Evolutionary conservation across 108 stramenopile species (phyloP), one percentile per base, ranked within the genome.

Genomic region (Discostella stelligeroides): DNA sequence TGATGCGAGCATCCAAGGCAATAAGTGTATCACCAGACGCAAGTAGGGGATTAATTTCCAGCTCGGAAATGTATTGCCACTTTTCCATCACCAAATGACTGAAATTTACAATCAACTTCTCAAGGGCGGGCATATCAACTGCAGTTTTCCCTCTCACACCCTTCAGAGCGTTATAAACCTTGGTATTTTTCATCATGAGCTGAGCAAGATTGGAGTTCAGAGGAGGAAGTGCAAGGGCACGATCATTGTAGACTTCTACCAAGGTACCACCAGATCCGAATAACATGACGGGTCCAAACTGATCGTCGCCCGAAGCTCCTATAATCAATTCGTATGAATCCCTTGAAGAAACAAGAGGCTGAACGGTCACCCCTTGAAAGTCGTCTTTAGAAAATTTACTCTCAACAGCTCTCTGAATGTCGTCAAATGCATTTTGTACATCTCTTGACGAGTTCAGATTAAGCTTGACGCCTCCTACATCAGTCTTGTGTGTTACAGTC

Each of bases 21-120:
- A 73, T 8, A 25, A 70, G 50, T 20, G 58, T 45, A 25, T 67
- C 42, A 13, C 50, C 28, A 7, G 51, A 46, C 1, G 34, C 63
- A 49, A 78, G 48, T 12, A 78, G 55, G 14, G 76, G 76, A 45
- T 78, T 78, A 55, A 80, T 80, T 38, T 80, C 79, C 13, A 80
- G 45, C 50, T 80, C 79, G 13, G 60, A 38, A 34, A 80, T 72
- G n/a, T 46, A 41, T 23, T 37, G 23, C 68, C 76, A 76, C 15
- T 70, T 76, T 37, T 76, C 75, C 60, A 62, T 68, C 2, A 76
- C 60, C 30, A 76, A 55, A 48, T 76, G 75, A 43, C 60, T 63
- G 49, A 71, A 73, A 65, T 68, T 73, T 8, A 73, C 72, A 27
- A 79, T 60, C 3, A 73, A 43, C 14, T 73, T 68, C 45, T 71